Evolutionary conservation across 768 basidiomycete genomes (phyloP).

Genomic region (Lentinula aciculospora): DNA sequence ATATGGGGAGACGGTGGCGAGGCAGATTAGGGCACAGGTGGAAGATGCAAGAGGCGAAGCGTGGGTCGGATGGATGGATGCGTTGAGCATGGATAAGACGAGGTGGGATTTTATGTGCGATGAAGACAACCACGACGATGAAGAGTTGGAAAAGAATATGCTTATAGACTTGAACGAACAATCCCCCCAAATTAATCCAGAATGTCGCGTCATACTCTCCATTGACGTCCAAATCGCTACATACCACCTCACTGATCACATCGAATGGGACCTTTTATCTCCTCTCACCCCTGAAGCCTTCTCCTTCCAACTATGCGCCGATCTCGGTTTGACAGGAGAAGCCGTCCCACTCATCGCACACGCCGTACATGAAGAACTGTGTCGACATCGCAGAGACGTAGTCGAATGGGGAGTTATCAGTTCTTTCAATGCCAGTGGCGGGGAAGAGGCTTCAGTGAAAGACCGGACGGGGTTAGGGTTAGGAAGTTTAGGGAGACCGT

Average conservation of each 20-base stretch:
- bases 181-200: not conserved
- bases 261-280: conserved; percentile 98
- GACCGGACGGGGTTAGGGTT: conserved; percentile 81
- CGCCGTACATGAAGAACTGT: conserved; percentile 91
- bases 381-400: conserved; percentile 93
- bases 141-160: not conserved
- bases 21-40: conserved; percentile 85
- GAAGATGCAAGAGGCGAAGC: conserved; percentile 69
- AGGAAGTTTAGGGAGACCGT: conserved; percentile 71
- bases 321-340: conserved; percentile 86
- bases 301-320: conserved; percentile 69
- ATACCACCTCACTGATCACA: conserved; percentile 87
- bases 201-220: conserved; percentile 29
- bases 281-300: conserved; percentile 87
- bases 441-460: conserved; percentile 46
- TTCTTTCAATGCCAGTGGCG: conserved; percentile 26
- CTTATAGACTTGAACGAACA: not conserved
- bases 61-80: conserved; percentile 1
- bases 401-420: conserved; percentile 91
- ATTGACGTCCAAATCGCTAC: conserved; percentile 96
- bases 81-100: not conserved
- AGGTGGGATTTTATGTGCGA: not conserved
- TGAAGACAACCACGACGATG: not conserved
- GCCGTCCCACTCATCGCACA: conserved; percentile 86
- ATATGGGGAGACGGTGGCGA: conserved; percentile 76